Conservation (phyloP, 2,329 filamentous ascomycete genomes). For the Blastomyces parvus region DNA sequence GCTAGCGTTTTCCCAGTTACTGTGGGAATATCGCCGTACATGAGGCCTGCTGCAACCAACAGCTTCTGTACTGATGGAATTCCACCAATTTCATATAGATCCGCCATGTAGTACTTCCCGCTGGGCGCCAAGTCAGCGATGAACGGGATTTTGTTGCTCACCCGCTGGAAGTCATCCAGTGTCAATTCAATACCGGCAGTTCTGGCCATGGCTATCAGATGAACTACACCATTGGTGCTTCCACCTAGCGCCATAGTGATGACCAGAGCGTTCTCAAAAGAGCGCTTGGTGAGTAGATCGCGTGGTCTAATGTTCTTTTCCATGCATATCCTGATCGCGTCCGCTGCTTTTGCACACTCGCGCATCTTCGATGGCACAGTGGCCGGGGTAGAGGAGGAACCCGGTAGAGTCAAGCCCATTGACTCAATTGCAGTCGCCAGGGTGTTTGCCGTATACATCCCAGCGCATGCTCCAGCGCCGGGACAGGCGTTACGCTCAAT, state of each 20-base stretch:
- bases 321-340: slow-evolving; percentile 70
- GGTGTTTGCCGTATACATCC: slow-evolving; percentile 93
- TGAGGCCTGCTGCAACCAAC: slow-evolving; percentile 62
- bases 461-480: slow-evolving; percentile 69
- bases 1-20: slow-evolving; percentile 76
- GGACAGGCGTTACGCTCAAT: slow-evolving; percentile 72
- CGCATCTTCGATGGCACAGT: slow-evolving; percentile 72
- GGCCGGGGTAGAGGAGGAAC: slow-evolving; percentile 75
- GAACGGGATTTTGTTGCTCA: slow-evolving; percentile 74
- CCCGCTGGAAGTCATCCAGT: slow-evolving; percentile 72
- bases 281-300: slow-evolving; percentile 66
- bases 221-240: slow-evolving; percentile 78
- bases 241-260: slow-evolving; percentile 89
- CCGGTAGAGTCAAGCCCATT: slow-evolving; percentile 73
- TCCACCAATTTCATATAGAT: slow-evolving; percentile 76
- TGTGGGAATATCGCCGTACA: slow-evolving; percentile 70
- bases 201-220: slow-evolving; percentile 83
- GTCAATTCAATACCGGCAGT: slow-evolving; percentile 69
- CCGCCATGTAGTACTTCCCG: slow-evolving; percentile 78
- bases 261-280: slow-evolving; percentile 81
- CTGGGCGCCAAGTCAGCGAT: slow-evolving; percentile 77
- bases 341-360: slow-evolving; percentile 72
- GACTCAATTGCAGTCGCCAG: slow-evolving; percentile 88
- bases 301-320: slow-evolving; percentile 71
- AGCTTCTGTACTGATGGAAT: slow-evolving; percentile 79